These are phyloP conservation scores for Populus ilicifolia DNA, from an alignment of 345 rosid genomes.

Conservation along the genomic window DNA sequence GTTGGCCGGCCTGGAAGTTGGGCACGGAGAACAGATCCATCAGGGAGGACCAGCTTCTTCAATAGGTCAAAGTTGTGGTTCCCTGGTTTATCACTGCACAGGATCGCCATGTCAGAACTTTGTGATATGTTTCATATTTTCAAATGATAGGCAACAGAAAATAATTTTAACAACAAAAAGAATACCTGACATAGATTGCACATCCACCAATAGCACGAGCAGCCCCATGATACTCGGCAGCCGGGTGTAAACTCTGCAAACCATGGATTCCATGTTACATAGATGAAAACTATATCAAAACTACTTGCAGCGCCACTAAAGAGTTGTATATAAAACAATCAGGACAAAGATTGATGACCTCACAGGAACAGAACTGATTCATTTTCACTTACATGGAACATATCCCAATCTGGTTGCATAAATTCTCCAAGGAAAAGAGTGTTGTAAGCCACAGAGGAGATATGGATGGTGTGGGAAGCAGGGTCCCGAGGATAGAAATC, in stretches of 20 bases:
- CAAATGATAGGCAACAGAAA: neutral
- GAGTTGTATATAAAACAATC: neutral
- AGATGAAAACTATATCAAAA: neutral
- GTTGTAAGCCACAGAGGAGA: conserved; percentile 89
- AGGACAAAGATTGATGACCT: neutral
- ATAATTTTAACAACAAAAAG: neutral
- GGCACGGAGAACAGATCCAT: conserved; percentile 87
- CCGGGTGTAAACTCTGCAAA: conserved; percentile 87
- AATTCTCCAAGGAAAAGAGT: conserved; percentile 93
- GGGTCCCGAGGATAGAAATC: conserved; percentile 92
- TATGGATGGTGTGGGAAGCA: conserved; percentile 94
- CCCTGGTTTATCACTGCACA: conserved; percentile 86
- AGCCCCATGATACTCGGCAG: conserved; percentile 93
- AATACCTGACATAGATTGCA: conserved; percentile 91
- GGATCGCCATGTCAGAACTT: neutral
- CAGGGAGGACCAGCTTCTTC: conserved; percentile 87
- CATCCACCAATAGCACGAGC: conserved; percentile 97
- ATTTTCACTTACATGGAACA: conserved; percentile 86
- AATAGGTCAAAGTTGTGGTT: conserved; percentile 81
- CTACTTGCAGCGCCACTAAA: neutral
- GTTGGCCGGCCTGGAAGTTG: conserved; percentile 92
- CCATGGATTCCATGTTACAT: neutral
- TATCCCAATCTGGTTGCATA: conserved; percentile 99
- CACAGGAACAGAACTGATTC: neutral
- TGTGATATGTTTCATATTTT: neutral